Percentiles rank a stretch among this genome's conserved stretches.
Conservation (phyloP, 2,329 filamentous ascomycete genomes). For the Microdochium bolleyi region DNA sequence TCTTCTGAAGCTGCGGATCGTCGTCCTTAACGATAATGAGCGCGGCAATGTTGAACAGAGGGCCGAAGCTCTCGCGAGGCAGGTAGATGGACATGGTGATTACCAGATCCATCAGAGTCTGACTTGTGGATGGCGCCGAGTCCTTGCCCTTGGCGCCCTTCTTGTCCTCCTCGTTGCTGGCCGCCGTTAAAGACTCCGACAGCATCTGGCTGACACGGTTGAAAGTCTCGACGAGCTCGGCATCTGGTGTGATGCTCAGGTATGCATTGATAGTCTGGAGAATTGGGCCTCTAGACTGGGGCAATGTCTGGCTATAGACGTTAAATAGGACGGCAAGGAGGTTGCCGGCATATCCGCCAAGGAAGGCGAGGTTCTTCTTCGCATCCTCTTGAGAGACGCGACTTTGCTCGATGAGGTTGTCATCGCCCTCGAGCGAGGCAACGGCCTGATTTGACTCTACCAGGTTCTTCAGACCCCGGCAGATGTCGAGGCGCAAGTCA, state of each 20-base stretch:
- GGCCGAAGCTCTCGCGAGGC: conserved; percentile 74
- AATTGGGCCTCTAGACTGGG: conserved; percentile 84
- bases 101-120: conserved; percentile 93
- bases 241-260: conserved; percentile 72
- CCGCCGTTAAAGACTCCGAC: conserved; percentile 60
- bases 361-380: conserved; percentile 70
- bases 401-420: conserved; percentile 69
- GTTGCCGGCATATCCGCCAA: conserved; percentile 75
- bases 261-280: conserved; percentile 93
- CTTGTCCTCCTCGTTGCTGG: conserved; percentile 49
- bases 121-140: conserved; percentile 83
- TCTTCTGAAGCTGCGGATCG: conserved; percentile 94
- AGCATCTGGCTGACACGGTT: conserved; percentile 80
- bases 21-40: conserved; percentile 73
- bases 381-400: conserved; percentile 70
- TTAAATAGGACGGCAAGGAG: conserved; percentile 97
- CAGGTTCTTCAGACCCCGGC: conserved; percentile 74
- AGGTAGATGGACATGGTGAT: conserved; percentile 95
- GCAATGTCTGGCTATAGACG: conserved; percentile 93
- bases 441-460: conserved; percentile 90
- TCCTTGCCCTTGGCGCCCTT: conserved; percentile 46
- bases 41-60: conserved; percentile 80
- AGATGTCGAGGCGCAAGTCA: conserved; percentile 79
- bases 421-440: conserved; percentile 57
- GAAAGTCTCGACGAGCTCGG: conserved; percentile 83